A percentile compares a stretch with the other conserved stretches of the same genome.
Evolutionary conservation across 352 stramenopile genomes (phyloP).

Genomic region (Labyrinthula sp.): DNA sequence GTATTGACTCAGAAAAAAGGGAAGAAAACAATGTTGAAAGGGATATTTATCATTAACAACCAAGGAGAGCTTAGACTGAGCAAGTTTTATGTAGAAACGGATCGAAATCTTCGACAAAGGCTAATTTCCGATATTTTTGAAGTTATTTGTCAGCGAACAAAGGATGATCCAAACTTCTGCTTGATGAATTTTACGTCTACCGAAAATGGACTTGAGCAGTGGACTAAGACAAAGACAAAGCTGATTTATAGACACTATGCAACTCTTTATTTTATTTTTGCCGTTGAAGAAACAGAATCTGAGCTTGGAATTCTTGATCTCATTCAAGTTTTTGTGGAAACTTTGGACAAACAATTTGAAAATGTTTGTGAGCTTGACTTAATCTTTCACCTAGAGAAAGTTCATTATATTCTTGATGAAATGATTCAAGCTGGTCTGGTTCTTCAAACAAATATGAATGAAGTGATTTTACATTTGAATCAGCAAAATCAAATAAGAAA

Average conservation of each 20-base stretch:
- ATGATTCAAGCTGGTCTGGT: constrained; percentile 99
- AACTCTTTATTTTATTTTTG: constrained; percentile 97
- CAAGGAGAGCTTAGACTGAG: constrained; percentile 88
- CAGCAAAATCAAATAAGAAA: too few relatives aligned
- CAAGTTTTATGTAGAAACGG: constrained; percentile 99
- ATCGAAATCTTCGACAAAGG: constrained; percentile 82
- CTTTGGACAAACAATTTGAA: constrained; percentile 94
- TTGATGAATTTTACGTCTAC: constrained; percentile 98
- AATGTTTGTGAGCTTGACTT: constrained; percentile 98
- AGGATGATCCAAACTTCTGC: too few relatives aligned
- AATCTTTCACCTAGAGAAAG: constrained; percentile 94
- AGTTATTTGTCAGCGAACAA: constrained; percentile 85
- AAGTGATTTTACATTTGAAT: too few relatives aligned
- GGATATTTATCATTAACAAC: constrained; percentile 98
- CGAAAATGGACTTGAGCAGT: constrained; percentile 31
- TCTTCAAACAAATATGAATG: constrained; percentile 94
- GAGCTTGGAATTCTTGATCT: constrained; percentile 95
- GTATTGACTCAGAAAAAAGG: constrained; percentile 26
- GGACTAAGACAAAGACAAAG: constrained; percentile 74
- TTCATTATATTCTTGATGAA: constrained; percentile 89
- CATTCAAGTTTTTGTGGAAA: constrained; percentile 90
- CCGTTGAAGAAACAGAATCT: constrained; percentile 87
- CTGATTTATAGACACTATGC: constrained; percentile 98
- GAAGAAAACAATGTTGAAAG: constrained; percentile 77
- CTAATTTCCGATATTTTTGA: constrained; percentile 93